Conservation (phyloP, 805 yeast species). For the Isabelozyma gotoi region DNA sequence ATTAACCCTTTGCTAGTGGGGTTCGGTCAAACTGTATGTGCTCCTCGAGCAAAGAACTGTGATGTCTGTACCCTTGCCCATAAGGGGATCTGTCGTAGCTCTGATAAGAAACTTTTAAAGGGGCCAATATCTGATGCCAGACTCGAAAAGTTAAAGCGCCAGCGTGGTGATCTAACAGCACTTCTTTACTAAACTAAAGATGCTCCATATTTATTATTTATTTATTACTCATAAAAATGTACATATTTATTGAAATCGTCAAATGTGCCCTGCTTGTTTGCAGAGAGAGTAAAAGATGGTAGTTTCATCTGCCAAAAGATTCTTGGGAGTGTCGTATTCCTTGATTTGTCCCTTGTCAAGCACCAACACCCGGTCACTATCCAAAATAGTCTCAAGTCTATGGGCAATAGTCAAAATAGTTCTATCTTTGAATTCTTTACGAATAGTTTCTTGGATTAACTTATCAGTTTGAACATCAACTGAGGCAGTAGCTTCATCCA, state of each 20-base stretch:
- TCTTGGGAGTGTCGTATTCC: slow-evolving; percentile 25
- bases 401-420: slow-evolving; percentile 29
- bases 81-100: slow-evolving; percentile 57
- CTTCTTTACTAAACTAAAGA: too few relatives aligned
- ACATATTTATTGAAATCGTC: too few relatives aligned
- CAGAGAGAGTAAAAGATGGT: slow-evolving; percentile 27
- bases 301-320: slow-evolving; percentile 18
- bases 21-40: slow-evolving; percentile 87
- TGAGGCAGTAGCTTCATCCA: slow-evolving; percentile 30
- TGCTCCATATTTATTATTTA: neutral
- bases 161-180: slow-evolving; percentile 30
- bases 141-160: slow-evolving; percentile 23
- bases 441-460: slow-evolving; percentile 24
- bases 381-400: slow-evolving; percentile 26
- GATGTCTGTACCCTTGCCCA: slow-evolving; percentile 62
- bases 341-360: slow-evolving; percentile 21
- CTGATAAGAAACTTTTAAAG: slow-evolving; percentile 44
- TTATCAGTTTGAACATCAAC: slow-evolving; percentile 28
- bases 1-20: slow-evolving; percentile 88
- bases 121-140: slow-evolving; percentile 25
- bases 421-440: slow-evolving; percentile 21
- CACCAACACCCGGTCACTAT: slow-evolving; percentile 24
- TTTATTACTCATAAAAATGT: too few relatives aligned
- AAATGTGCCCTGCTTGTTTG: slow-evolving; percentile 27
- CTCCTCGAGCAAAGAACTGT: slow-evolving; percentile 68